Base-by-base conservation (phyloP, 148 eudicot genomes). In the Rhododendron kiyosumense region DNA sequence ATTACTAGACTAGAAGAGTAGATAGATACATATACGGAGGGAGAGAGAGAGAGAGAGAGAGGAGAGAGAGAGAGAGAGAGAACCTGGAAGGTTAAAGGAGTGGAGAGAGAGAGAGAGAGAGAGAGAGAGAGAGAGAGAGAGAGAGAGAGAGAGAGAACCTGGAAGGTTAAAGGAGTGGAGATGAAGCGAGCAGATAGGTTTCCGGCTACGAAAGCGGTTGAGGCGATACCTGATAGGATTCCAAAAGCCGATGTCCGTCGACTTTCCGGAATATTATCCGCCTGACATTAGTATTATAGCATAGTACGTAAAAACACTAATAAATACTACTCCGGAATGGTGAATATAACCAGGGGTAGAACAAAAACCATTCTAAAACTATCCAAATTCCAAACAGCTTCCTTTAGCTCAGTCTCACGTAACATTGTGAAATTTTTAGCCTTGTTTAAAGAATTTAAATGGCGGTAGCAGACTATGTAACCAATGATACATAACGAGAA, bases 171-270 rank as follows among this genome's bases (percentile, higher is more conserved):
- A 30, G 92, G 13, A 45, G 92, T 88, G 74, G 93, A 87, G 69
- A 93, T 89, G 82, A 93, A 93, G 61, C 94, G 92, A 84, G 94
- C 87, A 63, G 88, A 86, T 32, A 93, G 88, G 79, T 89, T 93
- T 13, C 93, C 94, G 46, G 90, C 90, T 75, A 93, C 94, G 63
- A 91, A 93, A 10, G 94, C 92, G 83, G 79, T 90, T 14, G 94
- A 91, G 48, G 83, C 41, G 59, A 93, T 85, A 34, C 94, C 94
- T 0, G 94, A 85, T 10, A 93, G 82, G 36, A 91, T 86, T 43
- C 90, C 94, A 11, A 93, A 93, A n/a, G 89, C 91, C 38, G 91
- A 84, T 0, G 90, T 92, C 61, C 94, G 85, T 80, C 84, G 45
- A 15, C 52, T 84, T 85, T 87, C 91, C 11, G 89, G 81, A 9